These are phyloP conservation scores for Neopestalotiopsis clavispora DNA, from an alignment of 2,329 filamentous ascomycete genomes.

Conservation along the genomic window DNA sequence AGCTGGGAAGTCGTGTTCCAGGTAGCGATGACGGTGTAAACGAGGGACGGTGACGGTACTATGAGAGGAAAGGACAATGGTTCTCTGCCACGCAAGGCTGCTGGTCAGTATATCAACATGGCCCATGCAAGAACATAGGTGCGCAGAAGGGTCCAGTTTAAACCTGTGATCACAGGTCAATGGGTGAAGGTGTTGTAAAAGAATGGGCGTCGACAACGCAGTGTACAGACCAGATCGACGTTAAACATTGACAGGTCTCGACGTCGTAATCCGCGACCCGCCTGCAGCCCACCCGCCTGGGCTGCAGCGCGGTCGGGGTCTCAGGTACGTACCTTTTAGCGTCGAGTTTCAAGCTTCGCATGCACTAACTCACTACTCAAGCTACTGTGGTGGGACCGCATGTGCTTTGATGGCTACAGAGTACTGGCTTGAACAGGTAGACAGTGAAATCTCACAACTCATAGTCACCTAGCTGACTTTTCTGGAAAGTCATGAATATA, in stretches of 20 bases:
- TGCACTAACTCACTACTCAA: too few relatives aligned
- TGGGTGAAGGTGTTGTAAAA: background rate
- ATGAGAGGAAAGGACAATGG: background rate
- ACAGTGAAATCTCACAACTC: too few relatives aligned
- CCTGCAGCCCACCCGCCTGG: background rate
- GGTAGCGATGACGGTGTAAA: background rate
- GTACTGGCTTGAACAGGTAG: too few relatives aligned
- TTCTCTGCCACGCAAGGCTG: background rate
- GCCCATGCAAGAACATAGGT: background rate
- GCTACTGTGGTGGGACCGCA: background rate
- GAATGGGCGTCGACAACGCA: background rate
- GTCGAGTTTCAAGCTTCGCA: background rate
- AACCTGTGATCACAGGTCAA: background rate
- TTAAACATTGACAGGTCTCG: constrained; percentile 10
- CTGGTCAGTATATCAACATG: background rate
- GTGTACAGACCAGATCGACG: constrained; percentile 11
- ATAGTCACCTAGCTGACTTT: too few relatives aligned
- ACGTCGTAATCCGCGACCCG: constrained; percentile 15
- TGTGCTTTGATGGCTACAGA: background rate
- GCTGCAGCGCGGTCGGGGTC: background rate
- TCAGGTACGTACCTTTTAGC: background rate
- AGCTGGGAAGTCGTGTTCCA: background rate
- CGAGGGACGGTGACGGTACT: background rate
- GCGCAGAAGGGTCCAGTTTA: background rate
- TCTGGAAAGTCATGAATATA: too few relatives aligned